Base-by-base conservation (phyloP, 225 moss, liverwort and hornwort species). In the Takakia lepidozioides region DNA sequence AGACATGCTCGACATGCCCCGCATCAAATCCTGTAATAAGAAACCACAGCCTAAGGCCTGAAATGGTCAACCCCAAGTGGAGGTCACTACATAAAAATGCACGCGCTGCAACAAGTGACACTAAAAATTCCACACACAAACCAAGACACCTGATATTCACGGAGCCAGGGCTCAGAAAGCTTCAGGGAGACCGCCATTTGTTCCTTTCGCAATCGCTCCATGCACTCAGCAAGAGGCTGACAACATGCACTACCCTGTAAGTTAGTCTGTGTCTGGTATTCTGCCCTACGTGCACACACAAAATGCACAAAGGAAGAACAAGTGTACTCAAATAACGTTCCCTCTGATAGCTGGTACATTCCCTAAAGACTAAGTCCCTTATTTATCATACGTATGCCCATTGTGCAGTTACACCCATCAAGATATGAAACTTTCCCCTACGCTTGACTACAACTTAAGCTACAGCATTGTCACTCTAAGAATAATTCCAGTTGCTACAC, bases 201-300 rank as follows among this genome's bases (percentile, higher is more conserved):
- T 35, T 85, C 66, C 26, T 65, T 56, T 60, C 91, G 87, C 58
- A 98, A 65, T 60, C 72, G 75, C 65, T 70, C 72, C 98, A 98
- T 85, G 64, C 91, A 98, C 55, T 98, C 91, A 52, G 87, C 91
- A 32, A 98, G 76, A 52, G 98, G 98, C 98, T 98, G 83, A n/a
- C n/a, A n/a, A n/a, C n/a, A n/a, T n/a, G n/a, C n/a, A n/a, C n/a
- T n/a, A n/a, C n/a, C n/a, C n/a, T n/a, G n/a, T n/a, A n/a, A n/a
- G n/a, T n/a, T n/a, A n/a, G n/a, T n/a, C n/a, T n/a, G n/a, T n/a
- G n/a, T n/a, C n/a, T n/a, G n/a, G n/a, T n/a, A n/a, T n/a, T n/a
- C n/a, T n/a, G n/a, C 58, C 56, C 54, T 63, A 26, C 10, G 53
- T 28, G 48, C 11, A 17, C n/a, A 29, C 50, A 28, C 11, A 8